These are phyloP conservation scores for Trichosporon inkin DNA, from an alignment of 1,284 basidiomycete species.

Conservation along the genomic window DNA sequence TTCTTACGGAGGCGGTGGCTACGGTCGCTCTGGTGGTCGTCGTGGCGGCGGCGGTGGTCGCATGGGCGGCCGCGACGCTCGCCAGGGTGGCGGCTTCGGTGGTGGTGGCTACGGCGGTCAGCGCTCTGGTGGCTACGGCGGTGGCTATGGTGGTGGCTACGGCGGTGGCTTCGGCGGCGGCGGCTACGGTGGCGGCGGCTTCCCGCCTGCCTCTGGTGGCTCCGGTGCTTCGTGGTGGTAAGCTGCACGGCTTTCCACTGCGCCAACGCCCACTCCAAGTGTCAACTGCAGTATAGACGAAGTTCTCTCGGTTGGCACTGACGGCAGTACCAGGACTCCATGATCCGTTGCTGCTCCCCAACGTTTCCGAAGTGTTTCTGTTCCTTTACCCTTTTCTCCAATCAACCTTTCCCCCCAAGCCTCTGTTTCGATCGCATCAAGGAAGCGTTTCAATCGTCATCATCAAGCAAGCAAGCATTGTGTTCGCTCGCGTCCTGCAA, in stretches of 20 bases:
- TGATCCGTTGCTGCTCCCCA: neutral
- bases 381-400: neutral
- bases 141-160: conserved; percentile 33
- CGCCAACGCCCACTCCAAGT: conserved; percentile 5
- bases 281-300: conserved; percentile 1
- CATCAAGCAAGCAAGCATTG: conserved; percentile 23
- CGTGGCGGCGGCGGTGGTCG: conserved; percentile 59
- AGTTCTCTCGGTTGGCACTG: conserved; percentile 1
- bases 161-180: conserved; percentile 60
- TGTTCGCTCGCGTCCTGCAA: conserved; percentile 15
- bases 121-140: conserved; percentile 32
- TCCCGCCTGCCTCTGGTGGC: conserved; percentile 44
- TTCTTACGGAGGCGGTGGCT: conserved; percentile 62
- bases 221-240: conserved; percentile 51
- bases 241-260: conserved; percentile 7
- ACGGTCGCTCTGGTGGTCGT: conserved; percentile 55
- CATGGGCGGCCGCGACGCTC: conserved; percentile 56
- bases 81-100: conserved; percentile 54
- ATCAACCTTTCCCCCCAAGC: neutral
- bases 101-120: conserved; percentile 32
- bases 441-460: conserved; percentile 17
- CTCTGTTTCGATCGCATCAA: conserved; percentile 10
- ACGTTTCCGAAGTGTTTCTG: neutral
- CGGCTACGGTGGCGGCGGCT: conserved; percentile 54
- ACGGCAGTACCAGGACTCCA: neutral